Evolutionary conservation across 805 yeast species (phyloP), one percentile per base, ranked within the genome.

Genomic region (Ogataea haglerorum): DNA sequence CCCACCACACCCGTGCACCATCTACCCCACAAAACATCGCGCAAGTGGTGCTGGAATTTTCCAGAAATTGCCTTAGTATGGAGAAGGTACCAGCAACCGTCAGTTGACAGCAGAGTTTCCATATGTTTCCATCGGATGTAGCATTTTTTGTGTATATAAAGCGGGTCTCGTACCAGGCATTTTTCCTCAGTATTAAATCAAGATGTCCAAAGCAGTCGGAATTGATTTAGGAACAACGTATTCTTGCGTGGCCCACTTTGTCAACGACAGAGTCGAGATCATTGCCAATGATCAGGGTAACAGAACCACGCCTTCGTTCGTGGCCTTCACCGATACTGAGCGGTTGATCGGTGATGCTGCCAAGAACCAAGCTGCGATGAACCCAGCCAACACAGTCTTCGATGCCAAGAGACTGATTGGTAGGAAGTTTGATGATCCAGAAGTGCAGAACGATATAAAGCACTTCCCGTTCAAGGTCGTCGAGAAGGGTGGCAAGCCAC

Each of bases 251-350:
- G 96, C 95, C 57, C 95, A 88, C 63, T 88, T 88, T 75, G 75
- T 88, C 58, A 85, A 85, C 63, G 95, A 91, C 56, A 77, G 85
- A 64, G 97, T 90, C 39, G 97, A 90, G 71, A 90, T 89, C 68
- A 85, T 89, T 64, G 96, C 97, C 60, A 90, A 90, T 67, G 97
- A 90, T 69, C 97, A 90, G 74, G 97, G 97, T 80, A 89, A 90
- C 80, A 85, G 97, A 76, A 89, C 90, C 41, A 90, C 97, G 38
- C 96, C 97, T 42, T 90, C 96, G 18, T 90, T 85, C 64, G 97
- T 90, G 41, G 96, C 96, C 31, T 89, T 89, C 75, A 86, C 95
- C 35, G 93, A 85, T 56, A 78, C 85, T 40, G 97, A 89, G 73
- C 81, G 96, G 71, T 75, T 88, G 58, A 85, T 88, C 61, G 96